Evolutionary conservation across 768 basidiomycete species (phyloP).

Genomic region (Mycena sanguinolenta): DNA sequence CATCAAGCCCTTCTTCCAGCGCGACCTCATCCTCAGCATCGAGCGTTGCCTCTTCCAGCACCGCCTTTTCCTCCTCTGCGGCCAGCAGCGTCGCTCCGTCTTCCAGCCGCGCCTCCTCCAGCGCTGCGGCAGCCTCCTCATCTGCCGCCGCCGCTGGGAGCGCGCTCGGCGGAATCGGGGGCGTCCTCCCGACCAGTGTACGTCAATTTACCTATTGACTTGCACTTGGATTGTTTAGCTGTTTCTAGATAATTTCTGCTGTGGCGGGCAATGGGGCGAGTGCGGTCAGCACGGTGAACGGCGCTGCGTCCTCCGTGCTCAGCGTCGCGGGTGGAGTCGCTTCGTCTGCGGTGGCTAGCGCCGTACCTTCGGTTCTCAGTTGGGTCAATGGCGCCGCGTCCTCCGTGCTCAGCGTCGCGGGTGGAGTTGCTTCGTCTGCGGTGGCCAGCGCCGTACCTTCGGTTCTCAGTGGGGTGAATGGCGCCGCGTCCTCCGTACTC

Average conservation of each 20-base stretch:
- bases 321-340: neutral
- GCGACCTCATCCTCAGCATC: too few species aligned
- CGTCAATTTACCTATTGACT: neutral
- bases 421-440: neutral
- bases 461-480: neutral
- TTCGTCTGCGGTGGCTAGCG: neutral
- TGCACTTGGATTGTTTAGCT: neutral
- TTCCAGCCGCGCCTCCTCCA: too few species aligned
- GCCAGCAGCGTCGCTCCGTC: too few species aligned
- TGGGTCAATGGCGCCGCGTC: too few species aligned
- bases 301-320: neutral
- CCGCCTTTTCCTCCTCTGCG: too few species aligned
- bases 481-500: neutral
- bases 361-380: too few species aligned
- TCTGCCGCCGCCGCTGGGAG: neutral
- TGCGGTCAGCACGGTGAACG: neutral
- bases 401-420: neutral
- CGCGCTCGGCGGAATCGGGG: neutral
- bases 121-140: neutral
- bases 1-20: too few species aligned
- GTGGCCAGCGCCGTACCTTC: neutral
- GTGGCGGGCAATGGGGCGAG: neutral
- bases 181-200: neutral
- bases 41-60: neutral
- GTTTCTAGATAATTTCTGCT: neutral